phyloP scores from a whole-genome alignment of 1,284 basidiomycete genomes.

The Leccinum pachyderme region DNA sequence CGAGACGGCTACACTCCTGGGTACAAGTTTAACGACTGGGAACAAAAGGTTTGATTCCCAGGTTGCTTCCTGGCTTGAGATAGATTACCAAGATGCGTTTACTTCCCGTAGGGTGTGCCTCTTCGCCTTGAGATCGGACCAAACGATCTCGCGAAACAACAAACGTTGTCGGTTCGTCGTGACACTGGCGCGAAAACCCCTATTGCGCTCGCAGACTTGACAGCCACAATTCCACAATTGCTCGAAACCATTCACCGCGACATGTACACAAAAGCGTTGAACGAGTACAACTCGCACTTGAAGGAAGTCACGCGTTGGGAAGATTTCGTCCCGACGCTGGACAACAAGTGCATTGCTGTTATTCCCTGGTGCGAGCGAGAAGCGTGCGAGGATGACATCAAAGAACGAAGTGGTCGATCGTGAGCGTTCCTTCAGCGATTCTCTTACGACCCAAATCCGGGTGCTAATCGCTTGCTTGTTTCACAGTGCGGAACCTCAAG shows the following conservation, averaged over 20 bases:
- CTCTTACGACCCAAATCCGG: neutral
- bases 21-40: slow-evolving; percentile 99
- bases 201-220: slow-evolving; percentile 67
- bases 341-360: slow-evolving; percentile 85
- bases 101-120: slow-evolving; percentile 78
- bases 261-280: slow-evolving; percentile 84
- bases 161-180: slow-evolving; percentile 85
- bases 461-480: slow-evolving; percentile 9
- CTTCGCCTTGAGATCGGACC: slow-evolving; percentile 97
- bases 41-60: slow-evolving; percentile 72
- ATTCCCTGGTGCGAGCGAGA: slow-evolving; percentile 98
- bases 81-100: slow-evolving; percentile 1
- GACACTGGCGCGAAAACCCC: slow-evolving; percentile 83
- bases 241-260: slow-evolving; percentile 88
- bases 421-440: slow-evolving; percentile 45
- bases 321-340: slow-evolving; percentile 87
- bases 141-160: slow-evolving; percentile 83
- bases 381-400: slow-evolving; percentile 97
- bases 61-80: neutral
- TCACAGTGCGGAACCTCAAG: slow-evolving; percentile 76
- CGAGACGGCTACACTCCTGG: slow-evolving; percentile 97
- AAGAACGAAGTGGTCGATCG: slow-evolving; percentile 87
- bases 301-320: slow-evolving; percentile 85
- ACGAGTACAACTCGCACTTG: slow-evolving; percentile 72
- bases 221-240: slow-evolving; percentile 56